Evolutionary conservation across 2,329 filamentous ascomycete species (phyloP).

Genomic region (Fusarium beomiforme): DNA sequence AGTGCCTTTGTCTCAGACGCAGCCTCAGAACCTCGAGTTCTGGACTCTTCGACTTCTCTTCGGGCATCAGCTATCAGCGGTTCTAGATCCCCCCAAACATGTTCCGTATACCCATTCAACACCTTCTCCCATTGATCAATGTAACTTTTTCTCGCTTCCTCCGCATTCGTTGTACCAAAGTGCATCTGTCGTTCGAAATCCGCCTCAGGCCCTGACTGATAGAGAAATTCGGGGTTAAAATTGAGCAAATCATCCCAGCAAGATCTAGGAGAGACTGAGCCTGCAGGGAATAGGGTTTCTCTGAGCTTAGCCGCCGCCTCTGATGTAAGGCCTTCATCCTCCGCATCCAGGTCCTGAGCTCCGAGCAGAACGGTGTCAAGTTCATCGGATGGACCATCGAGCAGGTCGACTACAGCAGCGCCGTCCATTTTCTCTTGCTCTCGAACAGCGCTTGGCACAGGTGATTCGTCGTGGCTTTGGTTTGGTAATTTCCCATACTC

Average conservation of each 20-base stretch:
- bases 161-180: slow-evolving; percentile 52
- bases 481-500: not conserved
- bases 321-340: slow-evolving; percentile 41
- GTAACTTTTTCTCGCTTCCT: slow-evolving; percentile 58
- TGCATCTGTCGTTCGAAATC: slow-evolving; percentile 39
- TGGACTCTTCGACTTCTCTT: slow-evolving; percentile 61
- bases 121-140: slow-evolving; percentile 66
- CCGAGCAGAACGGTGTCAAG: slow-evolving; percentile 32
- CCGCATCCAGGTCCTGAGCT: slow-evolving; percentile 31
- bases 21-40: slow-evolving; percentile 26
- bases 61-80: slow-evolving; percentile 66
- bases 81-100: slow-evolving; percentile 74
- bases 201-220: slow-evolving; percentile 30
- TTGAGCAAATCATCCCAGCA: slow-evolving; percentile 60
- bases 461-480: not conserved
- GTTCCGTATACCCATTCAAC: slow-evolving; percentile 67
- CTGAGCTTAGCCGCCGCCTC: slow-evolving; percentile 48
- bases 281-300: slow-evolving; percentile 50
- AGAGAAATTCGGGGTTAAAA: slow-evolving; percentile 59
- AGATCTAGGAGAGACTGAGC: slow-evolving; percentile 1
- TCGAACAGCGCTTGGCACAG: not conserved
- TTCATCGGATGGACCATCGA: slow-evolving; percentile 44
- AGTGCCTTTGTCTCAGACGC: slow-evolving; percentile 45
- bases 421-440: slow-evolving; percentile 49
- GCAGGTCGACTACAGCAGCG: slow-evolving; percentile 51